These are phyloP conservation scores for Mycena olivaceomarginata DNA, from an alignment of 768 basidiomycete species.

Conservation along the genomic window DNA sequence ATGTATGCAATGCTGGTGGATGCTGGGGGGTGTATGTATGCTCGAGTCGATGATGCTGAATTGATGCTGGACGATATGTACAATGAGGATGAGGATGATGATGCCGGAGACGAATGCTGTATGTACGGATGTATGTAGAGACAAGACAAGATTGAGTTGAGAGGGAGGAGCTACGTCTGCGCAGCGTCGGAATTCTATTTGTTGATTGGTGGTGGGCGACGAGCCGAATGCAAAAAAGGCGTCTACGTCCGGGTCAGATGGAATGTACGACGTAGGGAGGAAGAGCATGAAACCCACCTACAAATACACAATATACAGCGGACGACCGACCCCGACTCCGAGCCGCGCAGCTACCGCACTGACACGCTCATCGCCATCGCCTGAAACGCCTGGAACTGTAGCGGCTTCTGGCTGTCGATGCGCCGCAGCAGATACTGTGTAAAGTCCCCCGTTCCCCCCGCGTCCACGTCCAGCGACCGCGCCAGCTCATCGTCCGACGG, in stretches of 20 bases:
- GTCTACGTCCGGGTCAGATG: conserved; percentile 8
- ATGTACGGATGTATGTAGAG: neutral
- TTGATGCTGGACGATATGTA: neutral
- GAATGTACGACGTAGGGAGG: neutral
- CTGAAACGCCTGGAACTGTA: conserved; percentile 52
- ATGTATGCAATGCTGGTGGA: conserved; percentile 1
- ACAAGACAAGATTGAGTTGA: conserved; percentile 28
- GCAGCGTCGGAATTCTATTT: conserved; percentile 23
- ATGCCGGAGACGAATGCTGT: neutral
- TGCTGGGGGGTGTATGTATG: neutral
- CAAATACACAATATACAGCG: conserved; percentile 10
- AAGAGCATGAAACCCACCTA: conserved; percentile 19
- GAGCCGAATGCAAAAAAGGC: conserved; percentile 36
- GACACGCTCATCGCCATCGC: conserved; percentile 44
- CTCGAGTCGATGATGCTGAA: neutral
- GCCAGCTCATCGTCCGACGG: conserved; percentile 53
- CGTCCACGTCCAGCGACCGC: conserved; percentile 57
- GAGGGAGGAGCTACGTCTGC: conserved; percentile 4
- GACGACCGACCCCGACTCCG: neutral
- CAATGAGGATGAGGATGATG: conserved; percentile 4
- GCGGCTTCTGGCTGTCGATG: conserved; percentile 60
- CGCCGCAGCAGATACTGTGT: conserved; percentile 63
- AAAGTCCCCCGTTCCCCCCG: conserved; percentile 58
- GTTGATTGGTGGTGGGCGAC: neutral
- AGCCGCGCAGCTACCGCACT: conserved; percentile 25